Evolutionary conservation across 768 basidiomycete genomes (phyloP).

Genomic region (Boletus fagicola): DNA sequence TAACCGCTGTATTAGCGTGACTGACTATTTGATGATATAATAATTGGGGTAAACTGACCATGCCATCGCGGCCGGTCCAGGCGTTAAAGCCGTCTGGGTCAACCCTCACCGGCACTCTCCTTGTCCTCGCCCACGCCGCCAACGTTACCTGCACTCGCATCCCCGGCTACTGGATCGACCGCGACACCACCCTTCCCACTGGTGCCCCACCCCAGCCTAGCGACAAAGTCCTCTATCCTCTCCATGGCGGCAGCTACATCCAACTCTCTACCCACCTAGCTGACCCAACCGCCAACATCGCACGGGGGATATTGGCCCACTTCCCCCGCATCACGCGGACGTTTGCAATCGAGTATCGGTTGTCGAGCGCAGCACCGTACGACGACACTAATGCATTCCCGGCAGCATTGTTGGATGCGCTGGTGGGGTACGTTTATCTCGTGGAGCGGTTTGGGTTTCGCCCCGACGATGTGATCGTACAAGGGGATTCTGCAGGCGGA

Average conservation of each 20-base stretch:
- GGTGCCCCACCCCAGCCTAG: slow-evolving; percentile 24
- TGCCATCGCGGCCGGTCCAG: slow-evolving; percentile 25
- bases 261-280: slow-evolving; percentile 29
- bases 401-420: slow-evolving; percentile 49
- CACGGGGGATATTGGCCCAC: slow-evolving; percentile 18
- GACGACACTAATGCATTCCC: slow-evolving; percentile 44
- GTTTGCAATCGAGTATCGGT: slow-evolving; percentile 49
- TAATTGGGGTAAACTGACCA: no score
- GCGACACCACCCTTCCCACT: slow-evolving; percentile 12
- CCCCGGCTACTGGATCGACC: slow-evolving; percentile 39
- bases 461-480: slow-evolving; percentile 43
- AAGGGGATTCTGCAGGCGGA: slow-evolving; percentile 57
- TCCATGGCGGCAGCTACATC: slow-evolving; percentile 34
- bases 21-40: no score
- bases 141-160: slow-evolving; percentile 29
- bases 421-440: slow-evolving; percentile 53
- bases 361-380: slow-evolving; percentile 34
- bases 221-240: slow-evolving; percentile 35
- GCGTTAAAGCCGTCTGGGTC: slow-evolving; percentile 35
- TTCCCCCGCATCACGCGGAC: slow-evolving; percentile 25
- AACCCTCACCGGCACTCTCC: slow-evolving; percentile 31
- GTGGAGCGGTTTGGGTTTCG: slow-evolving; percentile 40
- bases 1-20: no score
- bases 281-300: slow-evolving; percentile 25
- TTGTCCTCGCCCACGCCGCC: slow-evolving; percentile 27